Base-by-base conservation (phyloP, 108 stramenopile species). In the Conticribra guillardii region DNA sequence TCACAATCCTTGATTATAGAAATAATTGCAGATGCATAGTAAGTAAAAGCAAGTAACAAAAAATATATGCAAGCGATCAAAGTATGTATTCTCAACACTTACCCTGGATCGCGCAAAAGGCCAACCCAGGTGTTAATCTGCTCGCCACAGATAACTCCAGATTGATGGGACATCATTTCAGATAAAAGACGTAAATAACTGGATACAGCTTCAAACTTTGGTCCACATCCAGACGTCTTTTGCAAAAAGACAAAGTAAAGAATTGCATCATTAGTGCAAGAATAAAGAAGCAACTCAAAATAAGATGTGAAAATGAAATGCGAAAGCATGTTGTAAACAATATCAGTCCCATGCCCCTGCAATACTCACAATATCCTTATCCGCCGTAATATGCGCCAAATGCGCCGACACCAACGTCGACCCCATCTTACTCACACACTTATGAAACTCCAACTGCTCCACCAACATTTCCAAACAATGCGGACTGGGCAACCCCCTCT, bases 91-190 rank as follows among this genome's bases (percentile, higher is more conserved):
- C 8, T 41, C 11, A 41, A 41, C 11, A 9, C 37, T 41, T 41
- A 41, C 67, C 89, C 89, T 3, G 95, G 95, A 82, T 96, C 95
- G 26, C 92, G 70, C 7, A 91, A 70, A 31, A 96, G 64, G 0
- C 59, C 67, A 33, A 87, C 68, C 95, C 95, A 96, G 22, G 82
- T 78, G 64, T 81, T 86, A 55, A 89, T 83, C 64, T 93, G 92
- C 52, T 87, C 89, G 0, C 84, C 77, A 24, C 79, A 79, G n/a
- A 96, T 79, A 33, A 81, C 67, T 26, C 88, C 89, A 0, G 90
- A 92, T 37, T 88, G 90, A 69, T 96, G 95, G 19, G 71, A 69
- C 23, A 92, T 65, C 80, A 96, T 86, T 54, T 92, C 91, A 3
- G 88, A 87, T 3, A 89, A 69, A 8, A 93, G 64, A 8, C 82